phyloP scores from a whole-genome alignment of 2,329 filamentous ascomycete genomes.

The Ceratocystis eucalypticola region DNA sequence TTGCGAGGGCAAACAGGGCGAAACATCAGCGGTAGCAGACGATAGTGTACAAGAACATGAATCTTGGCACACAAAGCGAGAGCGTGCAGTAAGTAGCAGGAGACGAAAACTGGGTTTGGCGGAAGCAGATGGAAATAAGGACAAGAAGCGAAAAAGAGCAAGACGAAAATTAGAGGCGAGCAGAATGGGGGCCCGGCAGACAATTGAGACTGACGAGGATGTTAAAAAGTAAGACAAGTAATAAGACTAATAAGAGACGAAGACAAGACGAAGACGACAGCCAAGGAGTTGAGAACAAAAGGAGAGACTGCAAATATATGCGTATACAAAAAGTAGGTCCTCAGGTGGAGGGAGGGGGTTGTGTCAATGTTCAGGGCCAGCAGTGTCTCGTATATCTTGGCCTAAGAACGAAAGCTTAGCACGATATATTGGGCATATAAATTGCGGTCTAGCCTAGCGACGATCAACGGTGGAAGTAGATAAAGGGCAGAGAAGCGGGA shows the following conservation, averaged over 20 bases:
- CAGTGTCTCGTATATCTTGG: background rate
- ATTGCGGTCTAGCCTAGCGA: background rate
- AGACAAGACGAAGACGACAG: background rate
- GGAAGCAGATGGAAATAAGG: background rate
- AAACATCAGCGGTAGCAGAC: no score
- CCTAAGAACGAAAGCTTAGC: background rate
- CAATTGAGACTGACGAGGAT: background rate
- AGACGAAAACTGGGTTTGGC: background rate
- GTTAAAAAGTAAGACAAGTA: background rate
- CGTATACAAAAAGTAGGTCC: no score
- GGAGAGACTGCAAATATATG: background rate
- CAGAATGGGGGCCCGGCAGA: background rate
- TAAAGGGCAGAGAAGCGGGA: no score
- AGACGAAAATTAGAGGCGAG: background rate
- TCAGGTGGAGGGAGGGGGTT: background rate
- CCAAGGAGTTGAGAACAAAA: background rate
- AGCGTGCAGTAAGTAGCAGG: background rate
- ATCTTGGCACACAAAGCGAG: no score
- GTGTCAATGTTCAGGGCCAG: background rate
- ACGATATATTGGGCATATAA: no score
- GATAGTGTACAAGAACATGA: no score
- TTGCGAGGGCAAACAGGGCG: no score
- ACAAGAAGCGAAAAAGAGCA: background rate
- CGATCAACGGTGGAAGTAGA: background rate
- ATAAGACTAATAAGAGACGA: background rate